Evolutionary conservation across 768 basidiomycete species (phyloP), one percentile per base, ranked within the genome.

Genomic region (Collybia sordida): DNA sequence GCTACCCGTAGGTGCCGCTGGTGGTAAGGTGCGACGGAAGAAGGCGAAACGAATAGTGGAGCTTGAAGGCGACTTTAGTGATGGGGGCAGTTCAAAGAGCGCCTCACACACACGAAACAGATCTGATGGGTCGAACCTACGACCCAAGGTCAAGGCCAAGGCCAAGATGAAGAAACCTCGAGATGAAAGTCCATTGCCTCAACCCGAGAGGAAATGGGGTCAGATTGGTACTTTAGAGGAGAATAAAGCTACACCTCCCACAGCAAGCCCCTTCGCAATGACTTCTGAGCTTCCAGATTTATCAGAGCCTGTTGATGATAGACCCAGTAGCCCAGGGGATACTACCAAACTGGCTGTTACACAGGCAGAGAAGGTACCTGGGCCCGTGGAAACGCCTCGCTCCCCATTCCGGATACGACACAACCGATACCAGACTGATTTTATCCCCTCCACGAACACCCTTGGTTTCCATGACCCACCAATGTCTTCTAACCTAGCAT

Each of bases 11-110:
- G 58, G 67, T 25, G 67, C 71, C 7, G 65, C 66, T 3, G 66
- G 69, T 11, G 48, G 69, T 3, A 79, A 78, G 50, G 66, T 74
- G 31, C 78, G 79, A 51, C 76, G 76, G 50, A 85, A 83, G 67
- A 87, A 80, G 65, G 68, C 72, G 44, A 89, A 85, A 60, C 84
- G 92, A 14, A 86, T 94, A 47, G 92, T 94, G 18, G 83, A 91
- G 56, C 71, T 93, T 47, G 83, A 86, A 57, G 80, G 69, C n/a
- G 74, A 72, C 21, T 61, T 64, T 24, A 75, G 70, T 52, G 73
- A 75, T 27, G 58, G 56, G 12, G 61, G 59, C 47, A 57, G 62
- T 9, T 54, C 48, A 21, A 50, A 52, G 8, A 60, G 58, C 22
- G 48, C 53, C 3, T 53, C 58, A 11, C 72, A 73, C 54, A 63